Evolutionary conservation across 2,329 filamentous ascomycete species (phyloP), one percentile per base, ranked within the genome.

Genomic region (Metarhizium sp.): DNA sequence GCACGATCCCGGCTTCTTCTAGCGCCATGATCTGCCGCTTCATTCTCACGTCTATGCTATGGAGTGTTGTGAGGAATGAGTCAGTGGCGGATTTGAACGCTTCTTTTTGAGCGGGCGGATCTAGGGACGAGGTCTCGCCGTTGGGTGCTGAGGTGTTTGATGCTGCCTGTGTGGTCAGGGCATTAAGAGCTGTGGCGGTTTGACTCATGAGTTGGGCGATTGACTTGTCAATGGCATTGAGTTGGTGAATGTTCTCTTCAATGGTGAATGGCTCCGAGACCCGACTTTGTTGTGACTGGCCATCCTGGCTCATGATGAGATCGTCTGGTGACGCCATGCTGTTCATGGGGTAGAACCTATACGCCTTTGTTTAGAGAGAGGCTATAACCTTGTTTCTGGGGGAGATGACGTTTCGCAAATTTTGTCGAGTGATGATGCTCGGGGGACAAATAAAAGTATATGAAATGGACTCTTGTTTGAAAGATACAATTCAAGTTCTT

Each of bases 1-100:
- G 75, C 62, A 95, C 82, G 59, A 95, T 88, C 45, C 83, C 82
- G 0, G 87, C 88, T 70, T 95, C 90, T 68, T 95, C 89, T 3
- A 95, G 75, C 0, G 87, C 89, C 67, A 87, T 85, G 50, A 92
- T 86, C 52, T 73, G 71, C 7, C 71, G 69, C 64, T 87, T 86
- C 53, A 95, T 80, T 49, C 82, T 78, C 11, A 91, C 87, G 65
- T 90, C 86, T 52, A 94, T 81, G 6, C 79, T 80, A 59, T 90
- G 88, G 3, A 96, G 76, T 2, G 85, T 84, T 1, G 78, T 77
- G 60, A 94, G 84, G 69, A 92, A 94, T 7, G 81, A 77, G 53
- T 79, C 79, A 61, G 81, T 84, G 1, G 82, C 79, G 4, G 74
- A 69, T 60, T 85, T 80, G 67, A 85, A 85, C 30, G 75, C 72